Conservation (phyloP, 352 stramenopile species). For the Globisporangium lucens region DNA sequence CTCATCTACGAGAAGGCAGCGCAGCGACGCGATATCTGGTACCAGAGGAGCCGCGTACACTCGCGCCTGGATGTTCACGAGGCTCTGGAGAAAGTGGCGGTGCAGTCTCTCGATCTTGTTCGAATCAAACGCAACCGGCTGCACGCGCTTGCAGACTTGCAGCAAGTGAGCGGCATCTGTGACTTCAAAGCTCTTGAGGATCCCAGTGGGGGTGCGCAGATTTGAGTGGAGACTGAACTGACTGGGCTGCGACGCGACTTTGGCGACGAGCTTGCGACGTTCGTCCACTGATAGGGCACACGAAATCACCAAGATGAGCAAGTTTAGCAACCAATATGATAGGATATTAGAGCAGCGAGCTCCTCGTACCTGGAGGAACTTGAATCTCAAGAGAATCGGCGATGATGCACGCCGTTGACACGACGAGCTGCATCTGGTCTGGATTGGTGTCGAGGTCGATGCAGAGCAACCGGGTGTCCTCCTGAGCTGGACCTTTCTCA, state of each 20-base stretch:
- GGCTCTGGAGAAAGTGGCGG: conserved; percentile 29
- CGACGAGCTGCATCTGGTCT: conserved; percentile 27
- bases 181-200: conserved; percentile 17
- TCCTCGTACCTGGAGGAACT: conserved; percentile 25
- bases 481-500: neutral
- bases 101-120: conserved; percentile 19
- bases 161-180: conserved; percentile 13
- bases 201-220: conserved; percentile 13
- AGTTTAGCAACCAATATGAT: neutral
- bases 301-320: no score
- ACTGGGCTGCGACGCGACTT: neutral
- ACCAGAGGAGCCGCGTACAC: conserved; percentile 9
- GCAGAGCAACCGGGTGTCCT: neutral
- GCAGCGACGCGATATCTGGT: conserved; percentile 21
- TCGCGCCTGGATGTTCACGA: conserved; percentile 25
- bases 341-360: neutral
- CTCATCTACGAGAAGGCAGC: conserved; percentile 19
- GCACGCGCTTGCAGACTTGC: conserved; percentile 11
- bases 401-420: conserved; percentile 30
- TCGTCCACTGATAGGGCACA: conserved; percentile 2
- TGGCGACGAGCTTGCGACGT: neutral
- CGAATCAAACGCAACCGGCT: conserved; percentile 12
- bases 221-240: conserved; percentile 26
- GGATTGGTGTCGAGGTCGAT: conserved; percentile 17
- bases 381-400: conserved; percentile 22